A percentile compares a stretch with the other conserved stretches of the same genome.
Evolutionary conservation across 73 alveolate species (phyloP).

Genomic region (Stentor roeselii): DNA sequence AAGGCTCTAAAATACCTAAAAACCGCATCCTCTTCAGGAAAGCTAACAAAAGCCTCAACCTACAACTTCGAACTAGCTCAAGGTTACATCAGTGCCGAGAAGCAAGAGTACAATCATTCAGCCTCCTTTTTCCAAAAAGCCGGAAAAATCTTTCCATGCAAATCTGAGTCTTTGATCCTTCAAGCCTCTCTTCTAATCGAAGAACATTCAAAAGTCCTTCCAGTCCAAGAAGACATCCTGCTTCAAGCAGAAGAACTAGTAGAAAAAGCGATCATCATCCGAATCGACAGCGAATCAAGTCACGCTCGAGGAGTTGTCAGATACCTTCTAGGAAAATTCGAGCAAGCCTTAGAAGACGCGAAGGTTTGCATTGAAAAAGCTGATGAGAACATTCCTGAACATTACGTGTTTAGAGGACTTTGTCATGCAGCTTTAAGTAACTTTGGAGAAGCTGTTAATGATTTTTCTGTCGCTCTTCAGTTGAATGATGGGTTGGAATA

Average conservation of each 20-base stretch:
- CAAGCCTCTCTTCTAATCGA: slow-evolving; percentile 31
- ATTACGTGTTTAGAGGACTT: slow-evolving; percentile 57
- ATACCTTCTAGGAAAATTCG: slow-evolving; percentile 40
- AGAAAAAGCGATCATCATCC: background rate
- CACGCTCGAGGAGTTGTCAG: slow-evolving; percentile 54
- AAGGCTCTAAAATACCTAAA: background rate
- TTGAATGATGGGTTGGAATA: slow-evolving; percentile 55
- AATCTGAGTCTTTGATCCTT: slow-evolving; percentile 12
- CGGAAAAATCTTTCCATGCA: slow-evolving; percentile 20
- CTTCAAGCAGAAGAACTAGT: background rate
- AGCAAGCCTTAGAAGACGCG: slow-evolving; percentile 55
- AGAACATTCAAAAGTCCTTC: background rate
- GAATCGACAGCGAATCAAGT: slow-evolving; percentile 30
- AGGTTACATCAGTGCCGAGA: slow-evolving; percentile 29
- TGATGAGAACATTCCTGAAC: slow-evolving; percentile 62
- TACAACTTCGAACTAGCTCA: slow-evolving; percentile 29
- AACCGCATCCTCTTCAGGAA: background rate
- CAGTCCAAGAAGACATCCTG: background rate
- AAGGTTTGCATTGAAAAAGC: slow-evolving; percentile 57
- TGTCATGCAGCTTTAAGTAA: slow-evolving; percentile 64
- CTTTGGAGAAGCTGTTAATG: slow-evolving; percentile 66
- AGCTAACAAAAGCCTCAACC: background rate
- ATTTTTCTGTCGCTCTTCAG: slow-evolving; percentile 54
- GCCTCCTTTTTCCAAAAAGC: slow-evolving; percentile 23
- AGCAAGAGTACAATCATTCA: background rate